phyloP scores from a whole-genome alignment of 169 alveolate genomes.

The Eimeria acervulina region DNA sequence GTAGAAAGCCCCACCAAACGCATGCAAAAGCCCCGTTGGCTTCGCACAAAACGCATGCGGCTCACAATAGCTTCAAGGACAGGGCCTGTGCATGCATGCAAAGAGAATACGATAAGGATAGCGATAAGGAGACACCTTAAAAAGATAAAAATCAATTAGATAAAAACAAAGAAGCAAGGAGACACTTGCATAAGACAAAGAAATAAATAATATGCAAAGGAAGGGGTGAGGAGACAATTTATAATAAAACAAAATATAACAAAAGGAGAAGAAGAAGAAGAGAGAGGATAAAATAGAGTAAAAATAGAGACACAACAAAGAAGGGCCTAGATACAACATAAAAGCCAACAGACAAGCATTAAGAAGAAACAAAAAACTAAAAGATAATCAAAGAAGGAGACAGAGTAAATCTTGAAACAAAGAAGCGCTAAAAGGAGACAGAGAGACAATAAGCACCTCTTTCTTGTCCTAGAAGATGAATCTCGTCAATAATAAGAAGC shows the following conservation, averaged over 20 bases:
- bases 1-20: constrained; percentile 98
- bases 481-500: constrained; percentile 98
- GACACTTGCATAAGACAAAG: too few relatives aligned
- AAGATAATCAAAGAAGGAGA: background rate
- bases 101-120: too few relatives aligned
- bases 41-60: constrained; percentile 97
- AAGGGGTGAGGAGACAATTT: background rate
- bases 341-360: background rate
- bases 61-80: constrained; percentile 98
- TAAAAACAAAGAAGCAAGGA: too few relatives aligned
- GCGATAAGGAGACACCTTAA: too few relatives aligned
- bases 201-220: background rate
- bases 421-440: background rate
- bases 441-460: constrained; percentile 55
- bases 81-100: constrained; percentile 98
- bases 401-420: background rate
- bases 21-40: constrained; percentile 91
- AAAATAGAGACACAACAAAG: background rate
- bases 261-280: background rate
- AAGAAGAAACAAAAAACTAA: too few relatives aligned
- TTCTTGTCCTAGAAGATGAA: constrained; percentile 98
- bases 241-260: background rate
- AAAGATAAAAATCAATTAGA: too few relatives aligned
- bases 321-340: too few relatives aligned
- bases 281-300: background rate